Conservation (phyloP, 2,329 filamentous ascomycete genomes). For the Diaporthe longicolla region DNA sequence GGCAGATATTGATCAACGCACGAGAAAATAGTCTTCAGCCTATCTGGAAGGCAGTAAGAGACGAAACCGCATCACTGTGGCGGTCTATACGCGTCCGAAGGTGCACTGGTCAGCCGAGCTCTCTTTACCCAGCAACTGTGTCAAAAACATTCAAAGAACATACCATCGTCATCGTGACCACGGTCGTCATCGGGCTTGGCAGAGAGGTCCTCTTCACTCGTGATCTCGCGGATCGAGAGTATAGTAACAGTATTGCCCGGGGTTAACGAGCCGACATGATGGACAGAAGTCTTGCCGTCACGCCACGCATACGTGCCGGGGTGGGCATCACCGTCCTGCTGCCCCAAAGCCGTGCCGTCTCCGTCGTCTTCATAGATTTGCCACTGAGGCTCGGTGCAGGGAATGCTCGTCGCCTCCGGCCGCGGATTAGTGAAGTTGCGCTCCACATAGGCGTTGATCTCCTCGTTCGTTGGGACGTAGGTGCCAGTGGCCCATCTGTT, state of each 20-base stretch:
- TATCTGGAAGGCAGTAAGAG: constrained; percentile 29
- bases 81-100: background rate
- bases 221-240: constrained; percentile 40
- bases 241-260: constrained; percentile 35
- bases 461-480: constrained; percentile 26
- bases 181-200: background rate
- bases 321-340: background rate
- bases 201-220: constrained; percentile 32
- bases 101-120: background rate
- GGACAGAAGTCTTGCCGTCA: constrained; percentile 37
- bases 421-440: background rate
- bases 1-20: constrained; percentile 4
- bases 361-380: constrained; percentile 40
- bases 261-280: constrained; percentile 15
- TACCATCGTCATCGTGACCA: constrained; percentile 25
- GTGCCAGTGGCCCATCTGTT: constrained; percentile 13
- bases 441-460: constrained; percentile 18
- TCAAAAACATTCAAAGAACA: background rate
- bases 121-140: background rate
- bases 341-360: background rate
- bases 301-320: constrained; percentile 20
- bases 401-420: background rate
- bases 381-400: constrained; percentile 28
- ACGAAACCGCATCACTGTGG: constrained; percentile 22
- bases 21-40: constrained; percentile 15